Conservation (phyloP, 331 rosid genomes). For the Pyrus hybrid region DNA sequence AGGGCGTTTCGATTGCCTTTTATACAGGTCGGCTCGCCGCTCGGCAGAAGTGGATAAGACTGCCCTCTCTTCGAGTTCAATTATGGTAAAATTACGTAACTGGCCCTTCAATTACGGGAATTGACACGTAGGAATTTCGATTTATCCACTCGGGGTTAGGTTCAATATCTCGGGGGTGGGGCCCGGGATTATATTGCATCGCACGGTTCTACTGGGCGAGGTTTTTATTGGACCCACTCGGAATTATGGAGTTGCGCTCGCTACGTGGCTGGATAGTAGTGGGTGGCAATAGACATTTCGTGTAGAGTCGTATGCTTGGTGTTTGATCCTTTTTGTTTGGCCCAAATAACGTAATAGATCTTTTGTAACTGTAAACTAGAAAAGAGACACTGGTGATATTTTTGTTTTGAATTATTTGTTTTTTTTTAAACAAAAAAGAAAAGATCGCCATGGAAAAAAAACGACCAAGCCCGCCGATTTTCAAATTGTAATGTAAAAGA, state of each 20-base stretch:
- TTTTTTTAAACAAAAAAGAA: not conserved
- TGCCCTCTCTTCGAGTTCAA: not conserved
- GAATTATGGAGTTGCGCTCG: no score
- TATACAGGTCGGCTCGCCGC: slow-evolving; percentile 30
- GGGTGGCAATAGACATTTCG: not conserved
- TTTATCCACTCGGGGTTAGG: slow-evolving; percentile 1
- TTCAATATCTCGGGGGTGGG: no score
- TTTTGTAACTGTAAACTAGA: slow-evolving; percentile 5
- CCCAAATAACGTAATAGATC: not conserved
- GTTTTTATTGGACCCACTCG: no score
- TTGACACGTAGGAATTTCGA: slow-evolving; percentile 15
- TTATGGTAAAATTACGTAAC: slow-evolving; percentile 13
- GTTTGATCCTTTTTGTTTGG: not conserved
- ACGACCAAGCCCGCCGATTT: no score
- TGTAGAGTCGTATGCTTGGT: not conserved
- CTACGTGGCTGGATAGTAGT: not conserved
- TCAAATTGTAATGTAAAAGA: no score
- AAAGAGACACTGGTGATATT: not conserved
- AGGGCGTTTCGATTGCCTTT: slow-evolving; percentile 17
- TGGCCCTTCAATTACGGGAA: slow-evolving; percentile 3
- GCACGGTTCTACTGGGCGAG: no score
- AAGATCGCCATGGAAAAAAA: no score
- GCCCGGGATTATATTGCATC: no score
- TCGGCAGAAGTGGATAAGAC: slow-evolving; percentile 49
- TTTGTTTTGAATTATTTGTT: not conserved